A percentile compares a stretch with the other conserved stretches of the same genome.
Evolutionary conservation across 176 grass and related monocot species (phyloP).

Genomic region (Puya raimondii): DNA sequence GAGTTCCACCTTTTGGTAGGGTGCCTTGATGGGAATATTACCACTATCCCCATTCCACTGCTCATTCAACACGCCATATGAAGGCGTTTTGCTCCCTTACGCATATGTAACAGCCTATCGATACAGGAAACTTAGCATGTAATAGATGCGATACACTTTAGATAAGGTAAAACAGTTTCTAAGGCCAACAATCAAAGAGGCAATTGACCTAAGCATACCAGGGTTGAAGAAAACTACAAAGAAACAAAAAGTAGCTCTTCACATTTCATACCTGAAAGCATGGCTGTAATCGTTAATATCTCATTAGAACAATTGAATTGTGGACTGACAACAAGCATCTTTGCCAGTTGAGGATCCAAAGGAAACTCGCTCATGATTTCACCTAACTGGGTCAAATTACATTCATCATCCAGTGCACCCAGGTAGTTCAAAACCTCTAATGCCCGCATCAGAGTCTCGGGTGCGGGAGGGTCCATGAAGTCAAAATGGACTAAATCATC

Average conservation of each 20-base stretch:
- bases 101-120: background rate
- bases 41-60: no score
- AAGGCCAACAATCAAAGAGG: background rate
- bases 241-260: constrained; percentile 7
- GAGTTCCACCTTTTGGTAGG: no score
- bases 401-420: constrained; percentile 79
- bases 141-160: background rate
- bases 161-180: background rate
- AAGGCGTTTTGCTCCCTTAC: background rate
- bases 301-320: constrained; percentile 98
- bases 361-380: constrained; percentile 96
- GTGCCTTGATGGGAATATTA: no score
- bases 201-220: background rate
- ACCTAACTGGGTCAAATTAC: constrained; percentile 72
- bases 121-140: background rate
- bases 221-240: background rate
- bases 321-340: constrained; percentile 95
- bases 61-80: no score
- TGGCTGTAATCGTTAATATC: constrained; percentile 89
- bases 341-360: constrained; percentile 89
- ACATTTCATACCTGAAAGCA: constrained; percentile 72
- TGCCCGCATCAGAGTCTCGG: constrained; percentile 87
- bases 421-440: constrained; percentile 94
- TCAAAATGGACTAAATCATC: constrained; percentile 99
- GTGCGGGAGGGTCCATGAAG: constrained; percentile 98